Percentiles rank a stretch among this genome's conserved stretches.
Evolutionary conservation across 495 filamentous ascomycete species (phyloP).

Genomic region (Penicillium bialowiezense): DNA sequence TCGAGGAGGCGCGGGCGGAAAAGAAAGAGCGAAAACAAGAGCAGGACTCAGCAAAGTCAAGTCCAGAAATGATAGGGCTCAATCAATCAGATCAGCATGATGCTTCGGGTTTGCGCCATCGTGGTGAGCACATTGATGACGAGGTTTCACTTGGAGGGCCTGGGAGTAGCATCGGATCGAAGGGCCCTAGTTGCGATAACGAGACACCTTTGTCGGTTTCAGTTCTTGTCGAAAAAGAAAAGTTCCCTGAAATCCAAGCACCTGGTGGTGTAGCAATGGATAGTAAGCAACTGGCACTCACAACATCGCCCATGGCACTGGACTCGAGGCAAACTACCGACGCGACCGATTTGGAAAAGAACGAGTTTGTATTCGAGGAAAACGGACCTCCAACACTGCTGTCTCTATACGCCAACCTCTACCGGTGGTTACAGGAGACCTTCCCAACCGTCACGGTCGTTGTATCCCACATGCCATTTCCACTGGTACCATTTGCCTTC

Average conservation of each 20-base stretch:
- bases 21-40: slow-evolving; percentile 24
- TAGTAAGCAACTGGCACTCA: background rate
- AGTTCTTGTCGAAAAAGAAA: slow-evolving; percentile 8
- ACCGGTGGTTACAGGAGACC: slow-evolving; percentile 58
- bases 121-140: background rate
- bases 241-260: slow-evolving; percentile 5
- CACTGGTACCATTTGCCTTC: slow-evolving; percentile 63
- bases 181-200: background rate
- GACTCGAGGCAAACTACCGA: background rate
- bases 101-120: background rate
- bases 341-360: slow-evolving; percentile 16
- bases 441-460: slow-evolving; percentile 65
- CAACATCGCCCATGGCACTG: slow-evolving; percentile 4
- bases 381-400: slow-evolving; percentile 39
- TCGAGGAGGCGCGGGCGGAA: slow-evolving; percentile 44
- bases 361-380: background rate
- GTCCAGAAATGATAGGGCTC: background rate
- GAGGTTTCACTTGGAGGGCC: background rate
- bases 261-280: background rate
- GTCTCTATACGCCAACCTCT: slow-evolving; percentile 38
- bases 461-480: slow-evolving; percentile 55
- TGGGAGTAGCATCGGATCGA: background rate
- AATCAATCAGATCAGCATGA: background rate
- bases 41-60: background rate
- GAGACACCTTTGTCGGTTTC: slow-evolving; percentile 8